Evolutionary conservation across 2,329 filamentous ascomycete genomes (phyloP).

Genomic region (Didymella exigua): DNA sequence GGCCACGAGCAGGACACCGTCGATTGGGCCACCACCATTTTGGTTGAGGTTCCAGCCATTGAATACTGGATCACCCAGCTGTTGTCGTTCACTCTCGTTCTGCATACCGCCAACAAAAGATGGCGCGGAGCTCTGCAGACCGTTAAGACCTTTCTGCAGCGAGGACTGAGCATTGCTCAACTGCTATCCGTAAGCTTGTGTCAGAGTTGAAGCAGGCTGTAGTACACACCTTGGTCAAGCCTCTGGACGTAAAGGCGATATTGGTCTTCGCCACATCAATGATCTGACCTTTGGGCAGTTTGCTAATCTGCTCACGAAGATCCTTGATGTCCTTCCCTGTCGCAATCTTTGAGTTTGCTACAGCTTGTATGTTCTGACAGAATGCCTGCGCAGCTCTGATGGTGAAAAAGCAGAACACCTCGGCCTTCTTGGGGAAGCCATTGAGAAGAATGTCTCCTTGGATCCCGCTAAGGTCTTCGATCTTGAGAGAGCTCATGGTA

Average conservation of each 20-base stretch:
- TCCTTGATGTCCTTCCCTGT: conserved; percentile 12
- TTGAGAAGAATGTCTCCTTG: conserved; percentile 17
- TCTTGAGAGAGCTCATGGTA: conserved; percentile 4
- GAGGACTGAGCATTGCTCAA: conserved; percentile 3
- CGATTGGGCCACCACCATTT: conserved; percentile 10
- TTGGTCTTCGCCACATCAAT: conserved; percentile 16
- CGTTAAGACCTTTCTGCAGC: not conserved
- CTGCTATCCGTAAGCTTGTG: conserved; percentile 1
- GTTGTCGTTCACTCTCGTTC: conserved; percentile 2
- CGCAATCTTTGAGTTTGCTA: conserved; percentile 12
- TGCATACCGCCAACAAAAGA: conserved; percentile 13
- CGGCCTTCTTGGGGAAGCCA: conserved; percentile 15
- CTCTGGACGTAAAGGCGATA: conserved; percentile 11
- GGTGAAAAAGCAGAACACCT: conserved; percentile 16
- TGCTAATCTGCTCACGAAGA: conserved; percentile 9
- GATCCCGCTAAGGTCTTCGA: conserved; percentile 8
- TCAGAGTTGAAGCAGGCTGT: not conserved
- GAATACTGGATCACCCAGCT: conserved; percentile 7
- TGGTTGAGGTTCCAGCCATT: conserved; percentile 10
- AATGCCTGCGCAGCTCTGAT: conserved; percentile 13
- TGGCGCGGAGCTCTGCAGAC: not conserved
- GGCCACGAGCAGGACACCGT: conserved; percentile 12
- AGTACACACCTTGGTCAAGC: conserved; percentile 3
- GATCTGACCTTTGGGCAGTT: conserved; percentile 2
- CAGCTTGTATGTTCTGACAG: conserved; percentile 9